Evolutionary conservation across 2,329 filamentous ascomycete species (phyloP), one percentile per base, ranked within the genome.

Genomic region (Alternaria brassicae): DNA sequence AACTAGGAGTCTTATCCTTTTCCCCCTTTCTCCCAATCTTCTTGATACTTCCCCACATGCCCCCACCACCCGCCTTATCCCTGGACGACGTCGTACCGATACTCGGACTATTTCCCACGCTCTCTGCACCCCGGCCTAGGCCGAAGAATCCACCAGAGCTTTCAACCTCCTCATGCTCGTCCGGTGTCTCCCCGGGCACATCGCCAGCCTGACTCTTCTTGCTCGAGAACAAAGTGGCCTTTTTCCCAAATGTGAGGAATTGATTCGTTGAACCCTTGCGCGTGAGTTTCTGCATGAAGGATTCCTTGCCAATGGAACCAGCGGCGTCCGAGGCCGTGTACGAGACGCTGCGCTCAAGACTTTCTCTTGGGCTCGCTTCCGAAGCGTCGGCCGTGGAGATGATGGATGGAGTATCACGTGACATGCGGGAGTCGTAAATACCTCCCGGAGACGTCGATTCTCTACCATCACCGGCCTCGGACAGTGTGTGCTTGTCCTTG

Each of bases 211-310:
- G 75, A 37, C 48, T 66, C 63, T 74, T 21, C 12, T 5, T 15
- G 12, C 10, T 75, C 1, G 70, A 72, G 40, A 77, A 77, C 0
- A 78, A 60, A 0, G 67, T 67, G 21, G 63, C 68, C 61, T 75
- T 76, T 60, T 80, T 81, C 50, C 79, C 76, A 39, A 79, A 77
- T 1, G 69, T 71, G 4, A 80, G 73, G 67, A 83, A 83, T 52
- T 83, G 82, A 53, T 76, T 78, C 0, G 79, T 78, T 58, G 76
- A 80, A 34, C 76, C 77, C 67, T 84, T 84, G 53, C 82, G 79
- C 4, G 78, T 78, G 37, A 84, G 75, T 60, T 83, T 83, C 59
- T 80, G 77, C 80, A 84, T 83, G 65, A 83, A 81, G 2, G 75
- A 77, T 49, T 83, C 81, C 53, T 80, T 82, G 58, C 79, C 77